Conservation (phyloP, 2,329 filamentous ascomycete genomes). For the Penicillium sp. region DNA sequence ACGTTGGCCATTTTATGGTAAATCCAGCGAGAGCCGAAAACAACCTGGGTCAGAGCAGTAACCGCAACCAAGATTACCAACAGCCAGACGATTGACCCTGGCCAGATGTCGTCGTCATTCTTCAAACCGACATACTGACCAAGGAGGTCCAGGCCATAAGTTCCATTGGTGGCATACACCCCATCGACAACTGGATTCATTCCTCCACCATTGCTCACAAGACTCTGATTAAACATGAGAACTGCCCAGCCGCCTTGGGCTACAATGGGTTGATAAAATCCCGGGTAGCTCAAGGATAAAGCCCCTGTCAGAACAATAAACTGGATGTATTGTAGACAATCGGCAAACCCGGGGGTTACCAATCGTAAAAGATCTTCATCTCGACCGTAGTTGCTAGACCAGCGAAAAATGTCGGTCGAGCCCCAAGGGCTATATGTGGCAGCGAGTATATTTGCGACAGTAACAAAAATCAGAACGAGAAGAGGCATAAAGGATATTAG, state of each 20-base stretch:
- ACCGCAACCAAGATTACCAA: slow-evolving; percentile 68
- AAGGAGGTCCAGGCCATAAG: slow-evolving; percentile 73
- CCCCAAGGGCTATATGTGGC: slow-evolving; percentile 93
- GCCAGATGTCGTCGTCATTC: slow-evolving; percentile 77
- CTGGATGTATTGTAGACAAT: slow-evolving; percentile 95
- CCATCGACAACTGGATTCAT: slow-evolving; percentile 72
- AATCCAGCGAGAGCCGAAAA: slow-evolving; percentile 72
- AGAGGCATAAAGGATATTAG: slow-evolving; percentile 73
- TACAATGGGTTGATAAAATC: slow-evolving; percentile 87
- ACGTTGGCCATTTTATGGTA: slow-evolving; percentile 67
- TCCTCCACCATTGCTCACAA: slow-evolving; percentile 66
- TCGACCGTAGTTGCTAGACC: slow-evolving; percentile 96
- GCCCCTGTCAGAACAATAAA: slow-evolving; percentile 86
- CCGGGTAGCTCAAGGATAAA: slow-evolving; percentile 82
- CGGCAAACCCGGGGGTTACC: slow-evolving; percentile 92
- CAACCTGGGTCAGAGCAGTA: slow-evolving; percentile 67
- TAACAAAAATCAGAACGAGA: slow-evolving; percentile 73
- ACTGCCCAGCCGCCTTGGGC: slow-evolving; percentile 85
- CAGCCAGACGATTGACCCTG: slow-evolving; percentile 89
- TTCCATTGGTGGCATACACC: slow-evolving; percentile 75
- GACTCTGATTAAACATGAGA: slow-evolving; percentile 89
- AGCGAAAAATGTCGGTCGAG: slow-evolving; percentile 81
- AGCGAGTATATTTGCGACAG: slow-evolving; percentile 75
- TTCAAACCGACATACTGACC: slow-evolving; percentile 80
- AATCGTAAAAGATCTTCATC: slow-evolving; percentile 87